Evolutionary conservation across 2,329 filamentous ascomycete species (phyloP).

Genomic region (Sporothrix protearum): DNA sequence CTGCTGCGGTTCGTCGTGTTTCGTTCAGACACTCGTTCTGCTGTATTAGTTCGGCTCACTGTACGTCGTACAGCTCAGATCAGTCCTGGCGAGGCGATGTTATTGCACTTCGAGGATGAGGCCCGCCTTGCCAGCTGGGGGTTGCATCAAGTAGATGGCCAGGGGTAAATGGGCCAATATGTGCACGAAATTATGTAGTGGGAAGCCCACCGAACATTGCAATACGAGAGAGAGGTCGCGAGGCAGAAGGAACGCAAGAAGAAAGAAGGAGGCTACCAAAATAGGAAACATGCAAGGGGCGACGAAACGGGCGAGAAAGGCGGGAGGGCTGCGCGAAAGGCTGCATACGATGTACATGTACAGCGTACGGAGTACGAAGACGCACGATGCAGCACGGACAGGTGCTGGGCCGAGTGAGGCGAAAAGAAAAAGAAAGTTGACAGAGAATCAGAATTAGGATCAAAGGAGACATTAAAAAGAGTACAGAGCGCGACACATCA

Average conservation of each 20-base stretch:
- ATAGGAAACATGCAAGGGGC: slow-evolving; percentile 11
- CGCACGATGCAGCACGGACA: slow-evolving; percentile 5
- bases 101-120: too few relatives aligned
- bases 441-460: background rate
- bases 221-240: background rate
- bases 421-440: background rate
- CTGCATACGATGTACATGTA: too few relatives aligned
- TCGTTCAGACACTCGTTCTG: background rate
- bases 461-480: background rate
- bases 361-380: background rate
- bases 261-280: background rate
- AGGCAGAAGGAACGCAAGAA: background rate
- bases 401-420: background rate
- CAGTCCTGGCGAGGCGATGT: background rate
- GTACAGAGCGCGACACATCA: background rate
- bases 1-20: background rate
- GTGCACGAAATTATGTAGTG: background rate
- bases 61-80: background rate
- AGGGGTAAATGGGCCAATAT: background rate
- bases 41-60: background rate
- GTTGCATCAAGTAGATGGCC: background rate
- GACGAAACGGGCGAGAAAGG: background rate
- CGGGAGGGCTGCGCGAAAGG: background rate
- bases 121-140: background rate
- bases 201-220: background rate